A percentile compares a stretch with the other conserved stretches of the same genome.
Conservation (phyloP, 495 filamentous ascomycete species). For the Neurospora sp. region DNA sequence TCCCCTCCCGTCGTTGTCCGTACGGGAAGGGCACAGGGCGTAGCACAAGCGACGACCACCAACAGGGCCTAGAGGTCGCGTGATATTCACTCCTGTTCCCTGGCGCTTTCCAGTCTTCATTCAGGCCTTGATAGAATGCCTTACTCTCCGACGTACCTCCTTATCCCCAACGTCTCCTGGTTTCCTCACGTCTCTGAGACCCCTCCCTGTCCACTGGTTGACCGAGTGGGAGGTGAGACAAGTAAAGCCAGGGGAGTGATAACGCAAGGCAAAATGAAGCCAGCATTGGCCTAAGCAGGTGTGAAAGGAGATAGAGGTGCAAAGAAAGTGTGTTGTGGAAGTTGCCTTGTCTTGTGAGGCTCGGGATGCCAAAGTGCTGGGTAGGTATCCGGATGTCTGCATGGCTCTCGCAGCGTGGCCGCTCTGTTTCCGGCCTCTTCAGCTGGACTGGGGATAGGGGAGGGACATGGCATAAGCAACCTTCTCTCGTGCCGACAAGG, state of each 20-base stretch:
- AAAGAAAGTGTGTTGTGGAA: background rate
- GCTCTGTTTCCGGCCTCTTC: background rate
- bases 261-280: background rate
- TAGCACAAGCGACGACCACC: background rate
- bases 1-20: background rate
- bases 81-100: background rate
- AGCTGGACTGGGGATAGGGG: background rate
- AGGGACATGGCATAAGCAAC: background rate
- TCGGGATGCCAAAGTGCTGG: background rate
- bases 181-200: background rate
- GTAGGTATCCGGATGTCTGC: background rate
- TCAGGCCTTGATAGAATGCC: background rate
- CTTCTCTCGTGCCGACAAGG: background rate
- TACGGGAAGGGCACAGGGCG: background rate
- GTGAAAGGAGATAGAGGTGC: background rate
- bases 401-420: background rate
- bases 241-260: background rate
- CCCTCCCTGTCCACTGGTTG: background rate
- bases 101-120: background rate
- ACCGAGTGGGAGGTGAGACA: background rate
- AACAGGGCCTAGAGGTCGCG: background rate
- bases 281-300: background rate
- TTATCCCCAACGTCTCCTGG: background rate
- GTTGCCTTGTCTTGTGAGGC: background rate
- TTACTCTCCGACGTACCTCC: background rate